phyloP scores from a whole-genome alignment of 2,329 filamentous ascomycete species.

The Trichoderma arundinaceum region DNA sequence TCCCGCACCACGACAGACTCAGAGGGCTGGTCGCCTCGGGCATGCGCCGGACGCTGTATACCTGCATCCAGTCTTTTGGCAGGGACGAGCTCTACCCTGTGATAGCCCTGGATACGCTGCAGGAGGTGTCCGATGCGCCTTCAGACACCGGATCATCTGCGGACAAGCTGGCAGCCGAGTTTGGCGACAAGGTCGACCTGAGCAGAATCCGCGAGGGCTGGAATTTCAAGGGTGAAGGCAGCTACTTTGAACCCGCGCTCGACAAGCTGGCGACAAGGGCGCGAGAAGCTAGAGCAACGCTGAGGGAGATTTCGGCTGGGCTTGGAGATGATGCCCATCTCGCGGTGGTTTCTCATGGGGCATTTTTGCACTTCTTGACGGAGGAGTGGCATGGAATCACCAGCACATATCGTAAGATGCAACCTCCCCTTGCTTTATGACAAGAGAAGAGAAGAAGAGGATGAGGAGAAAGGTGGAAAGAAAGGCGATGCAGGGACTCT shows the following conservation, averaged over 20 bases:
- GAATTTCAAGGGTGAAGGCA: slow-evolving; percentile 66
- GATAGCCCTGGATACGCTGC: slow-evolving; percentile 73
- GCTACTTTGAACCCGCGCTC: slow-evolving; percentile 54
- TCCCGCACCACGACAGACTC: slow-evolving; percentile 68
- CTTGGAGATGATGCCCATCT: slow-evolving; percentile 67
- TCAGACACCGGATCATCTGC: slow-evolving; percentile 75
- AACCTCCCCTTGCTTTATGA: neutral
- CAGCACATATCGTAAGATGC: slow-evolving; percentile 24
- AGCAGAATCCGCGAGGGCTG: slow-evolving; percentile 67
- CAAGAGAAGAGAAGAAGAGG: neutral
- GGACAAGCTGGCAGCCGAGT: slow-evolving; percentile 63
- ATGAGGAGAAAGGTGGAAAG: neutral
- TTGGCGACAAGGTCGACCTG: slow-evolving; percentile 68
- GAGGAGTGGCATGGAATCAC: slow-evolving; percentile 74
- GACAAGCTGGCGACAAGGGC: slow-evolving; percentile 66
- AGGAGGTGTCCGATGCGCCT: slow-evolving; percentile 76
- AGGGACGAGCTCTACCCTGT: slow-evolving; percentile 51
- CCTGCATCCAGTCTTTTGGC: slow-evolving; percentile 72
- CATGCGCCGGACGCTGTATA: slow-evolving; percentile 80
- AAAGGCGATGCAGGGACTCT: neutral
- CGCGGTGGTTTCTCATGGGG: slow-evolving; percentile 80
- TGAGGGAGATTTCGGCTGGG: slow-evolving; percentile 53
- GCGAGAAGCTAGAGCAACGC: slow-evolving; percentile 61
- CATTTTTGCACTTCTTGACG: slow-evolving; percentile 83
- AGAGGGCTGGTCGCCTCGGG: slow-evolving; percentile 79